Percentiles rank a stretch among this genome's conserved stretches.
These are phyloP conservation scores for Diaporthe sp. DNA, from an alignment of 2,329 filamentous ascomycete genomes.

Conservation along the genomic window DNA sequence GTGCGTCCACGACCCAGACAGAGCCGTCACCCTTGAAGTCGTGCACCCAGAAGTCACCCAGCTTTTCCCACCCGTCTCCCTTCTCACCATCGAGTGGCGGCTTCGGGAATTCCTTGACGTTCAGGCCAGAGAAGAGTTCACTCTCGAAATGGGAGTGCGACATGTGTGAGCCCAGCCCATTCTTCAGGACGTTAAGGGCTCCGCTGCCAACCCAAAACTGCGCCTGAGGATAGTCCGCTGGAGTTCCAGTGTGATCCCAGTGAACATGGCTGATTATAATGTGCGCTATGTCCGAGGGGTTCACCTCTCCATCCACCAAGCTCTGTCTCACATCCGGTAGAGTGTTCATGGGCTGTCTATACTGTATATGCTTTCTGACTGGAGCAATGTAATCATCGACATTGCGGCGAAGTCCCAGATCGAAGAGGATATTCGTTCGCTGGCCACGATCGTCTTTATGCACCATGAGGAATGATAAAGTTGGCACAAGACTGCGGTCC, in stretches of 20 bases:
- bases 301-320: constrained; percentile 42
- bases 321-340: constrained; percentile 54
- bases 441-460: constrained; percentile 49
- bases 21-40: constrained; percentile 59
- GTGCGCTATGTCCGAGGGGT: constrained; percentile 40
- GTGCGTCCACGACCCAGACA: constrained; percentile 58
- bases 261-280: constrained; percentile 64
- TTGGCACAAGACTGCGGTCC: constrained; percentile 60
- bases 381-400: constrained; percentile 52
- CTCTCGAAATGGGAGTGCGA: constrained; percentile 44
- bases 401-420: constrained; percentile 62
- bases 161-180: constrained; percentile 43
- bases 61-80: constrained; percentile 46
- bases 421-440: constrained; percentile 57
- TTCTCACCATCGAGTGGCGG: constrained; percentile 31
- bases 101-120: constrained; percentile 55
- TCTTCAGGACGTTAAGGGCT: constrained; percentile 51
- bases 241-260: constrained; percentile 69
- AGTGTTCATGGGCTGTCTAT: constrained; percentile 55
- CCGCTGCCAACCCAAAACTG: constrained; percentile 63
- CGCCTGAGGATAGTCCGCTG: constrained; percentile 58
- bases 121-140: constrained; percentile 41
- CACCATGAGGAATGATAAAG: constrained; percentile 62
- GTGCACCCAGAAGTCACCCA: constrained; percentile 55
- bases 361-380: constrained; percentile 56